These are phyloP conservation scores for Hapsidospora chrysogenum DNA, from an alignment of 495 filamentous ascomycete genomes.

Conservation along the genomic window DNA sequence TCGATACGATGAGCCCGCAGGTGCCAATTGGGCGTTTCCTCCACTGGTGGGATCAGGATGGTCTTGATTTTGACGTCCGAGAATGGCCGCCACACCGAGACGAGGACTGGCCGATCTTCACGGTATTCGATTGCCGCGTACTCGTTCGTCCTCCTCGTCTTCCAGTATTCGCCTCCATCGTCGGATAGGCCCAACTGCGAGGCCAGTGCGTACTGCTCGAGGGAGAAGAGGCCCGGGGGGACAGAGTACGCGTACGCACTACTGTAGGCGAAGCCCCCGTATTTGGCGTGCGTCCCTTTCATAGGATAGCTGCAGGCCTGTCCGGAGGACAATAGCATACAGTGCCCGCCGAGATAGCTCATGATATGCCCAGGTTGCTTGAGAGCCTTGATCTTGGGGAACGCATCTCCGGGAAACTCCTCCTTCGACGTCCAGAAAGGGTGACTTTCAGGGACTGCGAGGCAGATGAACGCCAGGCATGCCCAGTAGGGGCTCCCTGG, in stretches of 20 bases:
- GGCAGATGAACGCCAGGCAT: conserved; percentile 56
- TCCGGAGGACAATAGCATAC: conserved; percentile 56
- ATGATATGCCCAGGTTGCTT: conserved; percentile 55
- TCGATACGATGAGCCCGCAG: conserved; percentile 42
- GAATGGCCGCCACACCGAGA: conserved; percentile 52
- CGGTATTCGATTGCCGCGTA: conserved; percentile 38
- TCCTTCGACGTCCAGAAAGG: conserved; percentile 61
- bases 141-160: conserved; percentile 44
- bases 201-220: conserved; percentile 61
- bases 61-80: conserved; percentile 46
- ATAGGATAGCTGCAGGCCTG: conserved; percentile 67
- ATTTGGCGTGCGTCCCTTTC: conserved; percentile 66
- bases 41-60: conserved; percentile 41
- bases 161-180: conserved; percentile 66
- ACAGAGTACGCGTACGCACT: conserved; percentile 62
- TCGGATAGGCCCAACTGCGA: conserved; percentile 60
- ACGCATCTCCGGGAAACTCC: conserved; percentile 35
- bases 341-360: conserved; percentile 43
- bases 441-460: conserved; percentile 48
- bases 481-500: conserved; percentile 57
- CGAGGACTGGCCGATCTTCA: conserved; percentile 33
- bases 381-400: conserved; percentile 38
- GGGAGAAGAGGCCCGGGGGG: conserved; percentile 54
- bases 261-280: conserved; percentile 63
- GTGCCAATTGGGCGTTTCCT: conserved; percentile 46